A percentile compares a stretch with the other conserved stretches of the same genome.
phyloP scores from a whole-genome alignment of 768 basidiomycete genomes.

The Amanita exitialis region DNA sequence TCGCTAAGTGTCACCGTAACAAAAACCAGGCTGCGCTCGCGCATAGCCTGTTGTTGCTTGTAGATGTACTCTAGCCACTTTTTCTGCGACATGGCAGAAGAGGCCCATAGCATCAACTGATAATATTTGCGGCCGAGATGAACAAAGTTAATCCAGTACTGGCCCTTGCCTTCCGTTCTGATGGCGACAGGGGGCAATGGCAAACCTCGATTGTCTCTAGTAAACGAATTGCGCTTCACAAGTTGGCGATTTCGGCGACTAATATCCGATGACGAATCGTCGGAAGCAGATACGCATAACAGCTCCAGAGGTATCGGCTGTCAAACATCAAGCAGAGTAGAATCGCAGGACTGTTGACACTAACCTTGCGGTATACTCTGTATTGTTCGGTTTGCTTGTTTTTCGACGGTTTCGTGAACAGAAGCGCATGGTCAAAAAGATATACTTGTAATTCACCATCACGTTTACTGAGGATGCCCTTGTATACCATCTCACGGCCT shows the following conservation, averaged over 20 bases:
- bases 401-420: constrained; percentile 79
- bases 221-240: constrained; percentile 33
- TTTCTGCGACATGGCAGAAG: constrained; percentile 70
- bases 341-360: constrained; percentile 18
- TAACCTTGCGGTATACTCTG: constrained; percentile 87
- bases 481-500: constrained; percentile 84
- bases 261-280: constrained; percentile 35
- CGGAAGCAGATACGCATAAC: constrained; percentile 69
- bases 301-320: constrained; percentile 96
- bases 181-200: constrained; percentile 39
- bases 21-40: constrained; percentile 80
- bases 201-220: constrained; percentile 22
- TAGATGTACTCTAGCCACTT: constrained; percentile 93
- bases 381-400: constrained; percentile 89
- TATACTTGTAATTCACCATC: constrained; percentile 91
- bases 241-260: constrained; percentile 34
- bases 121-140: constrained; percentile 92
- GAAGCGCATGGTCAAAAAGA: constrained; percentile 91
- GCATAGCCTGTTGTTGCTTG: constrained; percentile 80
- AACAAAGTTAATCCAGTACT: constrained; percentile 87
- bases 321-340: neutral
- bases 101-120: constrained; percentile 85
- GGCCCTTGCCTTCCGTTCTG: constrained; percentile 64
- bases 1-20: constrained; percentile 80
- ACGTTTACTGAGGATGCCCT: constrained; percentile 82